Conservation (phyloP, 2,329 filamentous ascomycete species). For the Diaporthe sp. region DNA sequence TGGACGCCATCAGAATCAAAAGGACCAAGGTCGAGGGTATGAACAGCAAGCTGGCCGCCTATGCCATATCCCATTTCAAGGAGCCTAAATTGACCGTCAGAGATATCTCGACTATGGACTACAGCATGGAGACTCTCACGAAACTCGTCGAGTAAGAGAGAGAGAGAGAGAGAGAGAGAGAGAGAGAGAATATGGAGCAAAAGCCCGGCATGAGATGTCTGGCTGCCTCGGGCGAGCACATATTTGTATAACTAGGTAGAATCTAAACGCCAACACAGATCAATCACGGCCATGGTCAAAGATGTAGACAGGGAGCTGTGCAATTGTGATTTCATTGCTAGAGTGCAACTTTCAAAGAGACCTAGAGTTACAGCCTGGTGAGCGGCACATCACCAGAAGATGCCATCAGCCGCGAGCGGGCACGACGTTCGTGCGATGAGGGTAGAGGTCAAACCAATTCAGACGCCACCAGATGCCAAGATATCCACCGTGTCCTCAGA, state of each 20-base stretch:
- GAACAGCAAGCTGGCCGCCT: slow-evolving; percentile 46
- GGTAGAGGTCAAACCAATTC: slow-evolving; percentile 36
- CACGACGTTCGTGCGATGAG: slow-evolving; percentile 42
- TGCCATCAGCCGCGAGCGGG: slow-evolving; percentile 38
- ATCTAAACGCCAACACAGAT: background rate
- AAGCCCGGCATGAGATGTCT: background rate
- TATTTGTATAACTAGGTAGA: background rate
- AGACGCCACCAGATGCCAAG: slow-evolving; percentile 39
- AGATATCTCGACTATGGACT: slow-evolving; percentile 37
- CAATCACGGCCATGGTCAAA: background rate
- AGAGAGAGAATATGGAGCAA: no score
- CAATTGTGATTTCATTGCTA: slow-evolving; percentile 18
- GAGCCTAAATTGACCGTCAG: slow-evolving; percentile 25
- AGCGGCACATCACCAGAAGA: slow-evolving; percentile 34
- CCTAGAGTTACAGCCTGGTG: slow-evolving; percentile 39
- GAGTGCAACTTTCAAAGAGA: slow-evolving; percentile 14
- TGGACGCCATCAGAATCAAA: slow-evolving; percentile 46
- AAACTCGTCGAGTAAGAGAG: slow-evolving; percentile 8
- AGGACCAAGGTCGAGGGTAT: slow-evolving; percentile 55
- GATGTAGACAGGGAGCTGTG: background rate
- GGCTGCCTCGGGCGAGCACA: background rate
- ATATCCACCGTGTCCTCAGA: slow-evolving; percentile 22
- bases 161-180: no score
- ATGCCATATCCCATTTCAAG: slow-evolving; percentile 46
- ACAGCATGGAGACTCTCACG: slow-evolving; percentile 41